Conservation (phyloP, 2,329 filamentous ascomycete species). For the Exophiala sp. region DNA sequence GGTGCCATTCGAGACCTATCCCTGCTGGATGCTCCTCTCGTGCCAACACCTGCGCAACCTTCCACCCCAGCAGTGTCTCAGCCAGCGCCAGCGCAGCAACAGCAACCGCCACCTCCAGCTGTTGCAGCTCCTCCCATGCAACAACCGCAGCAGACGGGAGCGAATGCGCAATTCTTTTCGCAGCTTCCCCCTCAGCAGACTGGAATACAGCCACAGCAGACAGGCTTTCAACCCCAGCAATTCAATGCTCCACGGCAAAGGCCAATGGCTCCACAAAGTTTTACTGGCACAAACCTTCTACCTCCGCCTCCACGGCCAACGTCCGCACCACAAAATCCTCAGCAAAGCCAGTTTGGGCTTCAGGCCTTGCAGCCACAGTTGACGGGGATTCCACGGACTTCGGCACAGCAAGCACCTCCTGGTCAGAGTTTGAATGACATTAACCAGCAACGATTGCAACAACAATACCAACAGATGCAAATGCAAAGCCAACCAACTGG, state of each 20-base stretch:
- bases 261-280: slow-evolving; percentile 62
- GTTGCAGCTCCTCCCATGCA: slow-evolving; percentile 32
- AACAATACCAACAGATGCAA: slow-evolving; percentile 47
- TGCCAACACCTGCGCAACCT: slow-evolving; percentile 50
- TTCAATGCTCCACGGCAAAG: slow-evolving; percentile 55
- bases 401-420: slow-evolving; percentile 60
- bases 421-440: slow-evolving; percentile 77
- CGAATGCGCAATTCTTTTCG: slow-evolving; percentile 50
- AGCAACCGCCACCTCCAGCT: slow-evolving; percentile 34
- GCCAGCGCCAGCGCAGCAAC: slow-evolving; percentile 39
- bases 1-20: slow-evolving; percentile 68
- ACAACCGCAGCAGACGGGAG: slow-evolving; percentile 39
- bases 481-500: slow-evolving; percentile 64
- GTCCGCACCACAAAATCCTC: slow-evolving; percentile 77
- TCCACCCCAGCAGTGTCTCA: slow-evolving; percentile 32
- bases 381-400: slow-evolving; percentile 64
- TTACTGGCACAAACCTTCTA: slow-evolving; percentile 62
- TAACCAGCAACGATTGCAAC: slow-evolving; percentile 62
- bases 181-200: slow-evolving; percentile 36
- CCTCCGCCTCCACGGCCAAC: slow-evolving; percentile 78
- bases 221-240: slow-evolving; percentile 29
- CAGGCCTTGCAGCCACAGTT: slow-evolving; percentile 78
- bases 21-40: slow-evolving; percentile 58
- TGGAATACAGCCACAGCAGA: slow-evolving; percentile 38
- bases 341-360: slow-evolving; percentile 67